phyloP scores from a whole-genome alignment of 192 early-diverging fungal species.

The Mortierella hygrophila region DNA sequence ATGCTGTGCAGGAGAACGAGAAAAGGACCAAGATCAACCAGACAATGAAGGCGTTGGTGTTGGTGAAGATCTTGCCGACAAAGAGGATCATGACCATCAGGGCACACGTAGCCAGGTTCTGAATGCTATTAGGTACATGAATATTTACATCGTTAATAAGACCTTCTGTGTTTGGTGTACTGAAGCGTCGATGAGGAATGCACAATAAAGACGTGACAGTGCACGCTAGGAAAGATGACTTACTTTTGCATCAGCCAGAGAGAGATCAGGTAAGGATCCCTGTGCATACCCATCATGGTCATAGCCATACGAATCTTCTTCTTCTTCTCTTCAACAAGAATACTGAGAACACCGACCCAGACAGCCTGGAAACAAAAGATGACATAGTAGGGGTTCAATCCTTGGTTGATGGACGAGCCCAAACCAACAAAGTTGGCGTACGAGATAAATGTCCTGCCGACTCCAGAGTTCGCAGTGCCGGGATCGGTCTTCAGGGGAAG shows the following conservation, averaged over 20 bases:
- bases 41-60: constrained; percentile 45
- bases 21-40: constrained; percentile 52
- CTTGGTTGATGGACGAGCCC: constrained; percentile 34
- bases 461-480: constrained; percentile 5
- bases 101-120: constrained; percentile 39
- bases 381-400: constrained; percentile 52
- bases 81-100: constrained; percentile 52
- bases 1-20: constrained; percentile 43
- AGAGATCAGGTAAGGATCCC: constrained; percentile 33
- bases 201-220: background rate
- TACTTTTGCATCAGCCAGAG: constrained; percentile 56
- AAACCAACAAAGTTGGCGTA: constrained; percentile 52
- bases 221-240: background rate
- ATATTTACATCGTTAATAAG: background rate
- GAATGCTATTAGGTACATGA: constrained; percentile 6
- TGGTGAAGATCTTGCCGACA: constrained; percentile 45
- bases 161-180: no score
- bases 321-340: constrained; percentile 52
- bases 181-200: no score
- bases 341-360: constrained; percentile 50
- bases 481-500: constrained; percentile 42
- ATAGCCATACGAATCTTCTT: constrained; percentile 46
- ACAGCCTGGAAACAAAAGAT: constrained; percentile 56
- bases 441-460: constrained; percentile 46
- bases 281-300: constrained; percentile 55